Evolutionary conservation across 2,329 filamentous ascomycete genomes (phyloP).

Genomic region (Stylonectria norvegica): DNA sequence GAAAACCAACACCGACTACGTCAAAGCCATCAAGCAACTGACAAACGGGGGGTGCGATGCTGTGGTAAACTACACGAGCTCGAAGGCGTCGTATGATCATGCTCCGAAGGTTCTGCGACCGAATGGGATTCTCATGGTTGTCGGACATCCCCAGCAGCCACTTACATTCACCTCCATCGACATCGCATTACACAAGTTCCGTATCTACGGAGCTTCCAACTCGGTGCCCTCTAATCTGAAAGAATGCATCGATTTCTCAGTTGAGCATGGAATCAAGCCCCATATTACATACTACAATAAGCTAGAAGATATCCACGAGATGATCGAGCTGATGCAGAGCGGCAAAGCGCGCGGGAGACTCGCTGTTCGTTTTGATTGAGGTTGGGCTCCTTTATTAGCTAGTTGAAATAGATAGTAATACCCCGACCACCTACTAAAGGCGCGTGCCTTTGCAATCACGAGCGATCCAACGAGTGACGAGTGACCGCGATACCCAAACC

Average conservation of each 20-base stretch:
- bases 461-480: no score
- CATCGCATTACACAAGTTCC: conserved; percentile 1
- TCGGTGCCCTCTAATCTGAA: conserved; percentile 1
- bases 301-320: neutral
- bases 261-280: conserved; percentile 8
- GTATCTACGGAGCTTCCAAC: conserved; percentile 2
- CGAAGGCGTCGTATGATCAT: conserved; percentile 1
- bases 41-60: conserved; percentile 4
- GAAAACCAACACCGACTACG: neutral
- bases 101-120: conserved; percentile 1
- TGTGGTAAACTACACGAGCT: conserved; percentile 1
- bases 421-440: no score
- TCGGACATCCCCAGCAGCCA: conserved; percentile 12
- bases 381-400: neutral
- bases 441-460: no score
- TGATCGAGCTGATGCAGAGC: neutral
- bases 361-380: neutral
- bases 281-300: conserved; percentile 5
- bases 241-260: conserved; percentile 4
- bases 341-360: neutral
- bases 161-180: conserved; percentile 6
- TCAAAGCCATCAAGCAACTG: neutral
- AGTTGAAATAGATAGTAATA: neutral
- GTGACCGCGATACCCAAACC: no score
- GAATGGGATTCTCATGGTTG: conserved; percentile 14